Conservation (phyloP, 768 basidiomycete genomes). For the Cystoderma amianthinum region DNA sequence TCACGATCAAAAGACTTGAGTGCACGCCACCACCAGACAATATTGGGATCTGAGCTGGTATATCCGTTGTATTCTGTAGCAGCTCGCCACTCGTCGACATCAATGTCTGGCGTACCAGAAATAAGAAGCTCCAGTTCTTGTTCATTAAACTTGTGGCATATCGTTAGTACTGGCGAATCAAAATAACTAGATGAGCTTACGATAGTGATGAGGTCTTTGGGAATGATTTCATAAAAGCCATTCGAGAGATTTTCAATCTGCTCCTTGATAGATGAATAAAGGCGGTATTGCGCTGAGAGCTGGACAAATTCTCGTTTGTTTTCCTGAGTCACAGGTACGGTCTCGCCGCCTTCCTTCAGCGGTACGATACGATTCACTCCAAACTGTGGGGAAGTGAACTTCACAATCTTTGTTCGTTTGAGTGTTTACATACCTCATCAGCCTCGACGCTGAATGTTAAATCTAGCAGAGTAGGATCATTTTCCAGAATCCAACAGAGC, state of each 20-base stretch:
- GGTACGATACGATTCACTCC: constrained; percentile 85
- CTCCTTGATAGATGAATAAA: constrained; percentile 91
- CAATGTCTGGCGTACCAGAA: constrained; percentile 96
- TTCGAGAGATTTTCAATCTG: constrained; percentile 87
- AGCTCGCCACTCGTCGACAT: constrained; percentile 95
- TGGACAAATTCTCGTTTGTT: constrained; percentile 97
- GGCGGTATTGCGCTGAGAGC: constrained; percentile 87
- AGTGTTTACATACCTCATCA: constrained; percentile 63
- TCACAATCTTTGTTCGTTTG: background rate
- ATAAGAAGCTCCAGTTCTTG: constrained; percentile 92
- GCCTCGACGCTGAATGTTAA: constrained; percentile 94
- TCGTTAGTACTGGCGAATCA: constrained; percentile 5
- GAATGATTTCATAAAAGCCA: constrained; percentile 97
- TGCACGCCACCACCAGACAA: constrained; percentile 99
- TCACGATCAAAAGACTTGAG: constrained; percentile 96
- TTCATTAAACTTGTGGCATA: constrained; percentile 63
- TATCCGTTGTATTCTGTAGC: constrained; percentile 91
- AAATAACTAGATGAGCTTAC: constrained; percentile 35
- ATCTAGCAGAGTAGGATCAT: constrained; percentile 82
- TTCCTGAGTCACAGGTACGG: constrained; percentile 87
- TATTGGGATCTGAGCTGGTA: constrained; percentile 85
- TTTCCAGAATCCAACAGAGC: constrained; percentile 96
- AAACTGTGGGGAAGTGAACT: constrained; percentile 42
- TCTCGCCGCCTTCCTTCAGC: constrained; percentile 80
- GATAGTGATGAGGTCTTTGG: constrained; percentile 91